phyloP scores from a whole-genome alignment of 306 rosid genomes.

The Parietaria judaica region DNA sequence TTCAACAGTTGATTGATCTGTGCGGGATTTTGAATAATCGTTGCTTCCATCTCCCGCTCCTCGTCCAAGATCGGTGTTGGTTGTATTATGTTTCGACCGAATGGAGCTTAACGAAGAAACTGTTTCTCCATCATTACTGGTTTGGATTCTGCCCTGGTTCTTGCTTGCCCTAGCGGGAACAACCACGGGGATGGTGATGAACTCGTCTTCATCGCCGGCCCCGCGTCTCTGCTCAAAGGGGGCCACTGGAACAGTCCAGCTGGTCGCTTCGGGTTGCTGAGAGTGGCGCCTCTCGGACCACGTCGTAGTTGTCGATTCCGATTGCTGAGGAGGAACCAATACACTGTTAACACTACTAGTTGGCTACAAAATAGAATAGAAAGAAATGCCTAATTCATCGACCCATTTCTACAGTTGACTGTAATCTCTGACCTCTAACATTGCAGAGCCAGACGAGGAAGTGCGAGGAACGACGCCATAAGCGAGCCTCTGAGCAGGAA shows the following conservation, averaged over 20 bases:
- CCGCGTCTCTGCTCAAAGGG: conserved; percentile 50
- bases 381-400: background rate
- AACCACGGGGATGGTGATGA: conserved; percentile 57
- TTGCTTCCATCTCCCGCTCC: conserved; percentile 34
- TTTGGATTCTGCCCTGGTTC: conserved; percentile 24
- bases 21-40: conserved; percentile 22
- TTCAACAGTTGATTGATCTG: conserved; percentile 35
- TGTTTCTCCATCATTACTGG: conserved; percentile 27
- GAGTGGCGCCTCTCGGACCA: conserved; percentile 36
- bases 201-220: conserved; percentile 64
- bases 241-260: conserved; percentile 24
- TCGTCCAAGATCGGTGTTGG: conserved; percentile 24
- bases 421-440: too few species aligned
- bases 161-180: conserved; percentile 43
- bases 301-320: conserved; percentile 28
- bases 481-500: conserved; percentile 72
- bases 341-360: conserved; percentile 17
- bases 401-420: background rate
- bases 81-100: conserved; percentile 30
- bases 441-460: conserved; percentile 27
- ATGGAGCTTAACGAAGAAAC: conserved; percentile 28
- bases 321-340: conserved; percentile 34
- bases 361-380: background rate
- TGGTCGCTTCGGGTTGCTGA: conserved; percentile 33
- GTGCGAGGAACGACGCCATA: conserved; percentile 24